Conservation (phyloP, 305 asterid genomes). For the Stenogyne calaminthoides region DNA sequence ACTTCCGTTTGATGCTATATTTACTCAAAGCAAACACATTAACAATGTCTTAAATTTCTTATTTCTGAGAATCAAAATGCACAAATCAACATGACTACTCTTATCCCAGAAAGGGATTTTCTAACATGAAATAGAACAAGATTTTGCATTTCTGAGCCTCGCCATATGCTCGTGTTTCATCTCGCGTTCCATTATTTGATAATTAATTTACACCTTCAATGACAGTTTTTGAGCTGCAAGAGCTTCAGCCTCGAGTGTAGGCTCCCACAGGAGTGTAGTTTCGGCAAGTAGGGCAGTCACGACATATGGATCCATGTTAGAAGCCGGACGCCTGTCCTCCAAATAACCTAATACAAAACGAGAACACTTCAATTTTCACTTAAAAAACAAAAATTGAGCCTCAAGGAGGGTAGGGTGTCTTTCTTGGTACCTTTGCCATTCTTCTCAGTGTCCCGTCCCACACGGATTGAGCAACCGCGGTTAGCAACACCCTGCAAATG, state of each 20-base stretch:
- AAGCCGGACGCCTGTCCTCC: conserved; percentile 99
- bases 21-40: conserved; percentile 18
- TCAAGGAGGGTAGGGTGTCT: neutral
- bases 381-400: neutral
- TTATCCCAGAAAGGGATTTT: conserved; percentile 19
- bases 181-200: neutral
- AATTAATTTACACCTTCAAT: conserved; percentile 48
- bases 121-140: conserved; percentile 31
- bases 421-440: conserved; percentile 68
- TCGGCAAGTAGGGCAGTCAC: conserved; percentile 91
- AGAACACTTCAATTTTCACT: neutral
- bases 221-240: conserved; percentile 80
- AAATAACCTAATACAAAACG: conserved; percentile 60
- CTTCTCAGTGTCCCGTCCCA: conserved; percentile 98
- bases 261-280: conserved; percentile 90
- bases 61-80: conserved; percentile 26
- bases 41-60: neutral
- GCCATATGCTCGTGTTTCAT: conserved; percentile 24
- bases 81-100: conserved; percentile 29
- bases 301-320: conserved; percentile 98
- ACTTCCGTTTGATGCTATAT: conserved; percentile 18
- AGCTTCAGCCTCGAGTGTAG: conserved; percentile 87
- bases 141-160: conserved; percentile 23
- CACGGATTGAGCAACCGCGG: conserved; percentile 98
- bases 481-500: conserved; percentile 91